These are phyloP conservation scores for Digitaria exilis DNA, from an alignment of 202 grass and related monocot species.

Conservation along the genomic window DNA sequence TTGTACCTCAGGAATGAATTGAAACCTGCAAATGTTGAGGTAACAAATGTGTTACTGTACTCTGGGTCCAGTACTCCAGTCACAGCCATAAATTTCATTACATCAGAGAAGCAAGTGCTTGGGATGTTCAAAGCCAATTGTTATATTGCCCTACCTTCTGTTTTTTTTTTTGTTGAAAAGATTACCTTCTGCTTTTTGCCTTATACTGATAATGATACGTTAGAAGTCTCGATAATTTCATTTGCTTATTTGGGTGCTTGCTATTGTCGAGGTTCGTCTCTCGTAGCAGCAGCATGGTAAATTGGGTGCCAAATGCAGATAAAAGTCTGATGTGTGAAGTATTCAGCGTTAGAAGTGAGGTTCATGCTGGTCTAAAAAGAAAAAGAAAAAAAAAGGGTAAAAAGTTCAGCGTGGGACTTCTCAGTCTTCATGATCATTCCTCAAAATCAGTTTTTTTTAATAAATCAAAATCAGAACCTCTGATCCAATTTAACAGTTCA, in stretches of 20 bases:
- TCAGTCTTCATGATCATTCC: background rate
- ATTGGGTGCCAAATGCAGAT: background rate
- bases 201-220: too few relatives aligned
- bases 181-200: too few relatives aligned
- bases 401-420: background rate
- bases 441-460: too few relatives aligned
- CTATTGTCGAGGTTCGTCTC: background rate
- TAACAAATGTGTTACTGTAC: constrained; percentile 13
- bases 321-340: background rate
- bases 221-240: background rate
- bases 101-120: constrained; percentile 5
- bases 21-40: constrained; percentile 17
- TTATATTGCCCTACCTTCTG: too few relatives aligned
- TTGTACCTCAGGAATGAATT: constrained; percentile 21
- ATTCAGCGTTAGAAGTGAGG: background rate
- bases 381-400: too few relatives aligned
- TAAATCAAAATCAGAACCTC: background rate
- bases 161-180: too few relatives aligned
- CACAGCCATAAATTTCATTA: constrained; percentile 14
- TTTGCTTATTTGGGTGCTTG: background rate
- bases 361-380: background rate
- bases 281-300: background rate
- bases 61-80: background rate
- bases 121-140: background rate
- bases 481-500: background rate